Conservation (phyloP, 2,329 filamentous ascomycete species). For the Hymenotorrendiella dingleyae region DNA sequence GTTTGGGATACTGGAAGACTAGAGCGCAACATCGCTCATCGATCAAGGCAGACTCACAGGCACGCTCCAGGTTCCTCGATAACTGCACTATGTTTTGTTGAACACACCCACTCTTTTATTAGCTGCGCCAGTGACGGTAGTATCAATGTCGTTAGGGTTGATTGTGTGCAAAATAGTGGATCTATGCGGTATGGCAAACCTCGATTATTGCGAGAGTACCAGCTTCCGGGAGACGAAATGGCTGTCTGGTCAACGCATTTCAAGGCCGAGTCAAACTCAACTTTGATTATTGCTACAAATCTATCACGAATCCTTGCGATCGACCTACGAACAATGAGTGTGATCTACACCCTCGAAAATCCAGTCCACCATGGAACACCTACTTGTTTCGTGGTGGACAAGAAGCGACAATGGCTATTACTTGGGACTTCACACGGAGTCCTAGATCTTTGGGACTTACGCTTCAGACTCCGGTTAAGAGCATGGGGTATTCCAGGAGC, state of each 20-base stretch:
- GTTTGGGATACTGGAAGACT: constrained; percentile 89
- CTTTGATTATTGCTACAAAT: constrained; percentile 81
- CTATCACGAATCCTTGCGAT: constrained; percentile 76
- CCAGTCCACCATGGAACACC: constrained; percentile 87
- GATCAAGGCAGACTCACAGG: constrained; percentile 78
- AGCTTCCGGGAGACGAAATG: constrained; percentile 66
- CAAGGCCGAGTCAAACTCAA: constrained; percentile 73
- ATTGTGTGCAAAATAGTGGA: constrained; percentile 50
- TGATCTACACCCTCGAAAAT: constrained; percentile 76
- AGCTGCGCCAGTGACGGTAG: constrained; percentile 87
- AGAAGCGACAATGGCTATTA: constrained; percentile 82
- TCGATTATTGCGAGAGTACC: constrained; percentile 70
- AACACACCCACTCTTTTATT: constrained; percentile 89
- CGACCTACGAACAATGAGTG: constrained; percentile 79
- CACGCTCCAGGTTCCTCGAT: constrained; percentile 68
- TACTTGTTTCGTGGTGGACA: constrained; percentile 85
- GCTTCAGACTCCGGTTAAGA: constrained; percentile 84
- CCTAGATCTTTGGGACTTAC: constrained; percentile 89
- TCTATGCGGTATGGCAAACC: constrained; percentile 74
- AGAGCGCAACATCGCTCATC: constrained; percentile 84
- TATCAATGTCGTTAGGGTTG: constrained; percentile 74
- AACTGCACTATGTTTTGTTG: constrained; percentile 80
- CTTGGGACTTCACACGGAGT: constrained; percentile 90
- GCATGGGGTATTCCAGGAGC: constrained; percentile 84
- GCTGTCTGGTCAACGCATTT: constrained; percentile 92